Evolutionary conservation across 108 stramenopile genomes (phyloP).

Genomic region (Discostella stelligeroides): DNA sequence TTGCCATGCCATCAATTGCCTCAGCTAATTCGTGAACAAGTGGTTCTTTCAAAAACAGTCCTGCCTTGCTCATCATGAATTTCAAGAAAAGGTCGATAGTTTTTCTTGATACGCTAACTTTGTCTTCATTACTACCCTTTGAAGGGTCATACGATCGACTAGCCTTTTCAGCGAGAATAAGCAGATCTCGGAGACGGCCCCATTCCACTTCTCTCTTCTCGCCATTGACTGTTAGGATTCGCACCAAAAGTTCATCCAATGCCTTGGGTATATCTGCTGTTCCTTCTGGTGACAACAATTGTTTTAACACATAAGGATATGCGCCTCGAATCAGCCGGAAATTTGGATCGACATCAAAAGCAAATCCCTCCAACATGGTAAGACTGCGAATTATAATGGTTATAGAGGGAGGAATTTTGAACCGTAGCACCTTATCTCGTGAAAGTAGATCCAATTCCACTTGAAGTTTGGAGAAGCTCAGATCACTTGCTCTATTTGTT

Average conservation of each 20-base stretch:
- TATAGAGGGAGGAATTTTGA: constrained; percentile 90
- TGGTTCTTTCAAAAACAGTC: constrained; percentile 83
- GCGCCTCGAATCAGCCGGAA: constrained; percentile 91
- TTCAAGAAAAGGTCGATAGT: constrained; percentile 80
- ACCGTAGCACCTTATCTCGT: constrained; percentile 74
- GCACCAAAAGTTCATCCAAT: constrained; percentile 64
- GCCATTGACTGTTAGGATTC: constrained; percentile 76
- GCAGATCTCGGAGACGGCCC: constrained; percentile 69
- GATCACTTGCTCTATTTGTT: constrained; percentile 87
- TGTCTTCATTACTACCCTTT: constrained; percentile 53
- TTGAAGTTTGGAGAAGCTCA: constrained; percentile 84
- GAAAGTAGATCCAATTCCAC: constrained; percentile 80
- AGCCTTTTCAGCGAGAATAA: constrained; percentile 80
- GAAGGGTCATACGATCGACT: constrained; percentile 69
- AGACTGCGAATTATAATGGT: constrained; percentile 90
- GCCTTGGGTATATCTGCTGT: constrained; percentile 63
- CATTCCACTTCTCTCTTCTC: constrained; percentile 55
- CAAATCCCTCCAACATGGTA: constrained; percentile 92
- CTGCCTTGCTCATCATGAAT: constrained; percentile 82
- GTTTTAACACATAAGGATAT: constrained; percentile 91
- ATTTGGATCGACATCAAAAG: constrained; percentile 84
- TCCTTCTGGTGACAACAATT: constrained; percentile 64
- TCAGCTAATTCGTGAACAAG: constrained; percentile 84
- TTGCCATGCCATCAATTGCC: constrained; percentile 86
- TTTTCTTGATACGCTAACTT: constrained; percentile 63